phyloP scores from a whole-genome alignment of 139 green algal species.

The Choricystis sp. region DNA sequence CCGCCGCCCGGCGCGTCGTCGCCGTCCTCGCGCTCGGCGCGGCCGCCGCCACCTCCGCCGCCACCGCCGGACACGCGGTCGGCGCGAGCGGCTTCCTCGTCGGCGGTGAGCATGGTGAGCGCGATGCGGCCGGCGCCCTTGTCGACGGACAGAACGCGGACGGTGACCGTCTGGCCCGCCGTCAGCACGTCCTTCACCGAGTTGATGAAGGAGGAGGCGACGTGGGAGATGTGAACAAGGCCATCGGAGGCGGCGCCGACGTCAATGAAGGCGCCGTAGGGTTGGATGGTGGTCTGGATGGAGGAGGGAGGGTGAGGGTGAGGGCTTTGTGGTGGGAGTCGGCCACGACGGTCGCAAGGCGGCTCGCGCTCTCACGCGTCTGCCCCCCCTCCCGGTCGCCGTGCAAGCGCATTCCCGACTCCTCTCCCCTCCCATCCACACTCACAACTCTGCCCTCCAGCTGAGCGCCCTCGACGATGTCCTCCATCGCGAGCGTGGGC shows the following conservation, averaged over 20 bases:
- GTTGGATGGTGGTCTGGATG: conserved; percentile 9
- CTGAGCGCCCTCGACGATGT: not conserved
- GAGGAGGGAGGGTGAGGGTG: not conserved
- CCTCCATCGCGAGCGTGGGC: not conserved
- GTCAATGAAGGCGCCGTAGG: conserved; percentile 89
- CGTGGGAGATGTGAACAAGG: conserved; percentile 90
- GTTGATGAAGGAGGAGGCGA: conserved; percentile 30
- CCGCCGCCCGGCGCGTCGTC: conserved; percentile 10
- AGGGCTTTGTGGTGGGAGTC: not conserved
- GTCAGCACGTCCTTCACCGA: conserved; percentile 30
- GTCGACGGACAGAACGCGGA: conserved; percentile 37
- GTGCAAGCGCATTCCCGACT: not conserved
- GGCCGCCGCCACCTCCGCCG: conserved; percentile 1
- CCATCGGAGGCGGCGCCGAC: conserved; percentile 65
- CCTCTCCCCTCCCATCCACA: not conserved
- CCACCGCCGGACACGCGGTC: too few relatives aligned
- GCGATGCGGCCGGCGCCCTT: conserved; percentile 2
- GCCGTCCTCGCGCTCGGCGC: conserved; percentile 22
- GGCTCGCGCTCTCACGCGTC: not conserved
- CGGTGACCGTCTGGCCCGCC: conserved; percentile 22
- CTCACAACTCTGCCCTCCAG: not conserved
- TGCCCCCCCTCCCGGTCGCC: not conserved
- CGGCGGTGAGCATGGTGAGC: conserved; percentile 28
- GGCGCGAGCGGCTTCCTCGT: conserved; percentile 2
- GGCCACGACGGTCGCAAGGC: not conserved